Base-by-base conservation (phyloP, 2,329 filamentous ascomycete genomes). In the Ophidiomyces ophidiicola region DNA sequence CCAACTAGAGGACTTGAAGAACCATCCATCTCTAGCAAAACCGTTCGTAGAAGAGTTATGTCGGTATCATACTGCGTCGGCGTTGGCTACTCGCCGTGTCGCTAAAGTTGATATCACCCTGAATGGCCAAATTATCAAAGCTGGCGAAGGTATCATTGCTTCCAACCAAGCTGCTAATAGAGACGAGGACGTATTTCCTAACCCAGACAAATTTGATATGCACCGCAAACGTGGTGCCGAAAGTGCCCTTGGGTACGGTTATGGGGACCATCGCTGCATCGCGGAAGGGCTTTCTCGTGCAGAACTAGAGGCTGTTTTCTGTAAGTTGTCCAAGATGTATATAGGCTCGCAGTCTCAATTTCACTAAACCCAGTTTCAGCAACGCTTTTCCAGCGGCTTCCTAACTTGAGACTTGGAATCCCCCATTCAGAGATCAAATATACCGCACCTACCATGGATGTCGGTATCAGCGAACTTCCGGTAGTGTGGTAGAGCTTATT, bases 11-110 rank as follows among this genome's bases (percentile, higher is more conserved):
- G 56, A 63, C 25, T 51, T 70, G 1, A 66, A 63, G 40, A 44
- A 49, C 3, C 48, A 68, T 24, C 61, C 65, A 0, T 53, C 51
- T 0, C 57, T 64, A 10, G 53, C 59, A 1, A 48, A 39, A 2
- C 40, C 46, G 0, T 69, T 71, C 29, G 66, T 71, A 0, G 60
- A 67, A 30, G 68, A 71, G 49, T 57, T 71, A 1, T 68, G 63
- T 45, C 57, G 68, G 5, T 71, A 56, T 44, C 66, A 70, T 44
- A 68, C 65, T 0, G 64, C 60, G 0, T 68, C 64, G 1, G 60
- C 67, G 1, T 51, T 71, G 40, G 66, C 66, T 0, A 68, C 67
- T 23, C 63, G 65, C 39, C 55, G 68, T 10, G 65, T 65, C 1
- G 66, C 67, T 4, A 69, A 68, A 47, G 63, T 58, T 12, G 66